Evolutionary conservation across 305 asterid species (phyloP), one percentile per base, ranked within the genome.

Genomic region (Fraxinus nigra): DNA sequence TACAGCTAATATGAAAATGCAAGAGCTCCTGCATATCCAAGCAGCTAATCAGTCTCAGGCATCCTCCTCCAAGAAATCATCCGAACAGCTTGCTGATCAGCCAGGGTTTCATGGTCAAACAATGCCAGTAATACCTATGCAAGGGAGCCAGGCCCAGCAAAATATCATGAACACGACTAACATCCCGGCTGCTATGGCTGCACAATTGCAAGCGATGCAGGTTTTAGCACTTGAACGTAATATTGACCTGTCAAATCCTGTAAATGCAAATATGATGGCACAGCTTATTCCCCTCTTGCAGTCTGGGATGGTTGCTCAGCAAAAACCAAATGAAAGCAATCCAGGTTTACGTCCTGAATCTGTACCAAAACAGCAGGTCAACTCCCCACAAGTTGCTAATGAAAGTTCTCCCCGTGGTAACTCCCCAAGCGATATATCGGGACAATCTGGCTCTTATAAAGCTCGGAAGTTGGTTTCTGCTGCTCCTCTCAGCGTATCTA

Each of bases 161-260:
- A 89, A 85, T 81, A 84, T 92, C 78, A 90, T 85, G 89, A 91
- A 81, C 89, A 87, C 90, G 89, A 63, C 90, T 7, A 91, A 85
- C 90, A 94, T 87, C 83, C 91, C 88, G 63, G 85, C 90, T 78
- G 86, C 93, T 79, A 85, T 95, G 92, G 98, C 97, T 83, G 97
- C 97, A 67, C 98, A 92, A 85, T 86, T 93, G 98, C 99, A 95
- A 87, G 93, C 97, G 69, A 85, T 94, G 86, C 97, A 95, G 88
- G 97, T 97, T 76, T 85, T 95, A 89, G 99, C 98, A 7, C 92
- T 87, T 81, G 99, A 95, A 80, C 98, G 91, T 86, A 93, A 92
- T 84, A 92, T 97, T 85, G 98, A 97, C 85, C 90, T 95, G 87
- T 92, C 98, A 63, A 86, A 89, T 86, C 98, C 99, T 81, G 94